These are phyloP conservation scores for Inonotus obliquus DNA, from an alignment of 1,284 basidiomycete genomes.

Conservation along the genomic window DNA sequence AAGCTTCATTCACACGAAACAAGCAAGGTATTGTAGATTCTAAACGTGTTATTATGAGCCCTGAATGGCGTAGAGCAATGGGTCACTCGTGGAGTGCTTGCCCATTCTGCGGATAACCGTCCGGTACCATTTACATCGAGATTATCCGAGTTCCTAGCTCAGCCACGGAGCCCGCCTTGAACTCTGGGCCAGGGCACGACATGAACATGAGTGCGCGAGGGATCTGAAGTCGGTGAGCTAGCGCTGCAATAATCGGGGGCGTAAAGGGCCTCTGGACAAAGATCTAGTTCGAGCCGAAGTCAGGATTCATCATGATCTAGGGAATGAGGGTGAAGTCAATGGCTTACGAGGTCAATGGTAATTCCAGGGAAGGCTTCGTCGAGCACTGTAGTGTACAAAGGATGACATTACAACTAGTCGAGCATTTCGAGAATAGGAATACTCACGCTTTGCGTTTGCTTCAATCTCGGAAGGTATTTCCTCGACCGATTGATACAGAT, in stretches of 20 bases:
- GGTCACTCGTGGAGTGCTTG: too few relatives aligned
- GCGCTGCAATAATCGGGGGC: constrained; percentile 38
- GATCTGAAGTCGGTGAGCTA: constrained; percentile 40
- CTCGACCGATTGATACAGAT: constrained; percentile 50
- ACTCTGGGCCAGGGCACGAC: constrained; percentile 42
- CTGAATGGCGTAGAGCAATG: too few relatives aligned
- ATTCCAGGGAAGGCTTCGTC: constrained; percentile 25
- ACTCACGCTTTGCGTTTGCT: constrained; percentile 55
- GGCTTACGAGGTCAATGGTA: constrained; percentile 26
- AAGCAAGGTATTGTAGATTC: too few relatives aligned
- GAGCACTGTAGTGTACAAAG: constrained; percentile 20
- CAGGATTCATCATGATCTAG: not conserved
- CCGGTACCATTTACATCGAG: constrained; percentile 30
- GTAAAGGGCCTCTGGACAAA: constrained; percentile 44
- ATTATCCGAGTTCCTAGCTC: constrained; percentile 50
- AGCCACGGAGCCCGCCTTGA: constrained; percentile 33
- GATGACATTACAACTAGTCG: not conserved
- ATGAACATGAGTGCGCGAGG: constrained; percentile 50
- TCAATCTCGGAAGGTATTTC: constrained; percentile 56
- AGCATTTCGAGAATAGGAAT: constrained; percentile 14
- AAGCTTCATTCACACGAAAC: too few relatives aligned
- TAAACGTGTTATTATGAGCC: too few relatives aligned
- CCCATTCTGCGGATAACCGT: too few relatives aligned
- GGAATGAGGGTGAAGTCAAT: not conserved
- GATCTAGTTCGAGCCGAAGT: constrained; percentile 33